These are phyloP conservation scores for Entomortierella chlamydospora DNA, from an alignment of 192 early-diverging fungal genomes.

Conservation along the genomic window DNA sequence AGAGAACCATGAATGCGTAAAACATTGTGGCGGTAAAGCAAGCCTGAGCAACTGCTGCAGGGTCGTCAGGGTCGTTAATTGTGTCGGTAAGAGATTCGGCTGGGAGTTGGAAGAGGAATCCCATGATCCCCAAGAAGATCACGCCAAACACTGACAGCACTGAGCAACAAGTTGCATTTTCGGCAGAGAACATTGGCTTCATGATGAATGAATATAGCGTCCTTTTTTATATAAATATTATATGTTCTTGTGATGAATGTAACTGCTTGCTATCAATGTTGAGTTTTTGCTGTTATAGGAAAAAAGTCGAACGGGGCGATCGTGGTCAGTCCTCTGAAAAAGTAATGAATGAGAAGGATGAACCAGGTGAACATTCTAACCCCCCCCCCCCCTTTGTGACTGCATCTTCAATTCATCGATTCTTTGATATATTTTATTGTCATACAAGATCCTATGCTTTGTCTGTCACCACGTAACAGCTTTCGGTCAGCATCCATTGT, in stretches of 20 bases:
- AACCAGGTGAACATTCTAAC: too few species aligned
- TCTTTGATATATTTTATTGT: too few species aligned
- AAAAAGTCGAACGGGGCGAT: too few species aligned
- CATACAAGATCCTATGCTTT: too few species aligned
- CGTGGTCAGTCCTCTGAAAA: too few species aligned
- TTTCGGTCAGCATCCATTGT: too few species aligned
- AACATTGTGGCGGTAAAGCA: constrained; percentile 62
- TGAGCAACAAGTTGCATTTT: constrained; percentile 60
- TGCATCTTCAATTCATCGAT: too few species aligned
- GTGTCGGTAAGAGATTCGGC: constrained; percentile 63
- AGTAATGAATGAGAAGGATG: too few species aligned
- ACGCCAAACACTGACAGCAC: constrained; percentile 62
- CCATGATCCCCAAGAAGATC: constrained; percentile 58
- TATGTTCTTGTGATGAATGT: not conserved
- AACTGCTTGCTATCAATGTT: too few species aligned
- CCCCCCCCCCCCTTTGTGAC: too few species aligned
- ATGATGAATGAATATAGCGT: constrained; percentile 32
- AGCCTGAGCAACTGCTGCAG: constrained; percentile 58
- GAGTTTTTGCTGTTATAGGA: not conserved
- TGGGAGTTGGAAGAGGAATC: constrained; percentile 56
- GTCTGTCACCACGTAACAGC: too few species aligned
- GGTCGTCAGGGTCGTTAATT: constrained; percentile 57
- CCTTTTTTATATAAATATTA: not conserved
- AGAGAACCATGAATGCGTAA: constrained; percentile 63
- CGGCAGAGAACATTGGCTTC: constrained; percentile 64